A percentile compares a stretch with the other conserved stretches of the same genome.
Evolutionary conservation across 139 green algal genomes (phyloP).

Genomic region (Asterochloris sp.): DNA sequence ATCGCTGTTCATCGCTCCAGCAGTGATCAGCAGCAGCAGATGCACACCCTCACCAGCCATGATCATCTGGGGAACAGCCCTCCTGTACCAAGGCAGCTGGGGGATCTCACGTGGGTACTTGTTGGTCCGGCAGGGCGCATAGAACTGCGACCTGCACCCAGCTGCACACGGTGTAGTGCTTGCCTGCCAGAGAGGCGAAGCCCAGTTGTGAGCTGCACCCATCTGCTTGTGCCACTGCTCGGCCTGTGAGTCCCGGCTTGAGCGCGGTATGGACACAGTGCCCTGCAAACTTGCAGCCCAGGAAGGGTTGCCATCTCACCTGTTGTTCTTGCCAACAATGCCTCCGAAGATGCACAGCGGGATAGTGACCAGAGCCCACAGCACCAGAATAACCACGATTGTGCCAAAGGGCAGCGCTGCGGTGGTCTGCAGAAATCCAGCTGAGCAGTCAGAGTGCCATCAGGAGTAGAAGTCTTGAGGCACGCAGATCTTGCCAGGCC

Average conservation of each 20-base stretch:
- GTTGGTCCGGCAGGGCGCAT: conserved; percentile 78
- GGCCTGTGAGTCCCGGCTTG: too few species aligned
- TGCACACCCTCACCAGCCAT: conserved; percentile 61
- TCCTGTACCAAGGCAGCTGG: conserved; percentile 85
- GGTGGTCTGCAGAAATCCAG: conserved; percentile 33
- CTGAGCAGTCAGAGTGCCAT: too few species aligned
- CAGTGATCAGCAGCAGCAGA: neutral
- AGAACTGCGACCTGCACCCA: conserved; percentile 54
- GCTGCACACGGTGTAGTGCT: too few species aligned
- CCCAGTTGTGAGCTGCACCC: too few species aligned
- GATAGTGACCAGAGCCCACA: conserved; percentile 85
- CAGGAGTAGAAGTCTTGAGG: too few species aligned
- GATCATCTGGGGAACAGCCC: conserved; percentile 79
- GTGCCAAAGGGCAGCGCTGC: conserved; percentile 76
- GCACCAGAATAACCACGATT: conserved; percentile 77
- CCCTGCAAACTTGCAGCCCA: too few species aligned
- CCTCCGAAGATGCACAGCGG: conserved; percentile 87
- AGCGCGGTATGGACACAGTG: too few species aligned
- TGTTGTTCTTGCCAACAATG: conserved; percentile 74
- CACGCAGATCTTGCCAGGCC: too few species aligned
- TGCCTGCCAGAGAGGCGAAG: too few species aligned
- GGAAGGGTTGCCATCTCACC: neutral
- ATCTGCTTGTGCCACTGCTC: too few species aligned
- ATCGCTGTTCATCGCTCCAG: neutral
- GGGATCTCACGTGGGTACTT: conserved; percentile 84